Evolutionary conservation across 2,329 filamentous ascomycete genomes (phyloP), one percentile per base, ranked within the genome.

Genomic region (Amauroascus niger): DNA sequence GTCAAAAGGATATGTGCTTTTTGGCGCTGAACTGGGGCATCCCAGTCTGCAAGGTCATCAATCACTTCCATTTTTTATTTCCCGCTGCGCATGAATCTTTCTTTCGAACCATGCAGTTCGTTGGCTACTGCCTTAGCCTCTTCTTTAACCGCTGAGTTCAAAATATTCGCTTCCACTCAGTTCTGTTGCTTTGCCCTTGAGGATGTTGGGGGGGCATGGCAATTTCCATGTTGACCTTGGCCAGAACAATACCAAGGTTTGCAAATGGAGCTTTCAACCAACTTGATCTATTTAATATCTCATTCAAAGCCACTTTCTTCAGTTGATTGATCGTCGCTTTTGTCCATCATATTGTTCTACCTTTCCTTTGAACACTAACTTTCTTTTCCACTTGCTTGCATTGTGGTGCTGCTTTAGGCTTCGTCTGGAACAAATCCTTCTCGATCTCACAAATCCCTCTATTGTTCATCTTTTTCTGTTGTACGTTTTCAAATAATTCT

Each of bases 371-470:
- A 46, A 30, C 41, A 18, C 18, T 20, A 9, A 41, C 1, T 35
- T 46, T 28, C 30, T 28, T 43, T 44, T 44, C 49, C 18, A 26
- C 49, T 51, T 51, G 37, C 49, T 51, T 51, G 49, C 49, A 51
- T 52, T 46, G 41, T 46, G 30, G 20, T 26, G 39, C 41, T 52
- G 40, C 41, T 39, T 45, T 40, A 28, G 50, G 50, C 28, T 37
- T 41, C 40, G 50, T 24, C 50, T 52, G 41, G 50, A 45, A 52
- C 41, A 40, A 24, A 16, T 40, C 41, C 50, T 52, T 18, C 45
- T n/a, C 39, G 24, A 11, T 46, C 16, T 43, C 24, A 8, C 20
- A 16, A 18, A 6, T 35, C 14, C 18, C 9, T 26, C 35, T 41
- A 20, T 30, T 49, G 24, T 22, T 24, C 22, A 30, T 30, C 35